Conservation (phyloP, 2,329 filamentous ascomycete species). For the Verticillium nonalfalfae region DNA sequence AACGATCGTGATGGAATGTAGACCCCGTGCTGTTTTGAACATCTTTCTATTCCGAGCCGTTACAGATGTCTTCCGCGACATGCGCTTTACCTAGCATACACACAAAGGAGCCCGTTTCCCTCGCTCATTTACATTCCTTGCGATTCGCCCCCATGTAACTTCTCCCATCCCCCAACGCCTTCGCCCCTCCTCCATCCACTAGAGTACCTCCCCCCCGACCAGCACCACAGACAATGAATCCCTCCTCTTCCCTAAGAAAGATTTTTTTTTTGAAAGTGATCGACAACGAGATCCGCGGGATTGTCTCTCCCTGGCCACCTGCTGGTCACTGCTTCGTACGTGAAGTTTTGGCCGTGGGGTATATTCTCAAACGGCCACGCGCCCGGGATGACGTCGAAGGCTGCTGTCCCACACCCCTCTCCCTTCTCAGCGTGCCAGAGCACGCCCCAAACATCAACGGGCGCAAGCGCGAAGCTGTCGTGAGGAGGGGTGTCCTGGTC, state of each 20-base stretch:
- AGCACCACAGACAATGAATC: not conserved
- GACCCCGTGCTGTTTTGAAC: not conserved
- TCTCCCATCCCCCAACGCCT: not conserved
- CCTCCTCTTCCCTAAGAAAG: too few relatives aligned
- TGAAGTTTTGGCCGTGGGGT: not conserved
- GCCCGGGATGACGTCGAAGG: slow-evolving; percentile 1
- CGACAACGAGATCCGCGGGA: not conserved
- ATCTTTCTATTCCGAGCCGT: not conserved
- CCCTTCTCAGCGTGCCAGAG: not conserved
- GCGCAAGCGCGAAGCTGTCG: not conserved
- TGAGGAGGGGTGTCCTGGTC: not conserved
- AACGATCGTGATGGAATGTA: not conserved
- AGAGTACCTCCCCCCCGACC: not conserved
- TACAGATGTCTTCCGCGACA: not conserved
- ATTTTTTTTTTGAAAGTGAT: not conserved
- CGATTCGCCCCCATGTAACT: not conserved
- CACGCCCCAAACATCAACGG: not conserved
- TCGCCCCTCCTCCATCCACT: not conserved
- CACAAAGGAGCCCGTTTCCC: not conserved
- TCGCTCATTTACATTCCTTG: not conserved
- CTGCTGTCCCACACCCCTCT: not conserved
- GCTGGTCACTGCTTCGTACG: not conserved
- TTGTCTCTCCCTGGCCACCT: not conserved
- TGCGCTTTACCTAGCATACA: not conserved
- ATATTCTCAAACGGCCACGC: not conserved